Evolutionary conservation across 2,329 filamentous ascomycete species (phyloP).

Genomic region (Arthrinium puccinioides): DNA sequence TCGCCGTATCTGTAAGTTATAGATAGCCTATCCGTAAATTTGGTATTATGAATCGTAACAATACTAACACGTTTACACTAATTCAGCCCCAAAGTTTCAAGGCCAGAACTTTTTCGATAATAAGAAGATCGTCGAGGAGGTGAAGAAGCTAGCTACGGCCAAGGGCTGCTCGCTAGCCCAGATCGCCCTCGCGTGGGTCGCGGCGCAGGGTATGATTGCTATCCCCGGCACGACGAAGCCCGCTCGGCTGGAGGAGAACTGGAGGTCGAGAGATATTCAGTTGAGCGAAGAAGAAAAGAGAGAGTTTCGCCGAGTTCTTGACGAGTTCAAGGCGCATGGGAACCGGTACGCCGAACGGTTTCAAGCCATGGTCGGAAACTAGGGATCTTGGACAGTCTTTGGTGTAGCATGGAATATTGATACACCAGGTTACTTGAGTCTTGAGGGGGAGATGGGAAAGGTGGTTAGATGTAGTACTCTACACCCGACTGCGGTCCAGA

Average conservation of each 20-base stretch:
- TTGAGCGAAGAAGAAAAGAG: slow-evolving; percentile 24
- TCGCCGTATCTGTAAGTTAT: no score
- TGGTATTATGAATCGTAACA: no score
- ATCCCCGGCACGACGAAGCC: slow-evolving; percentile 5
- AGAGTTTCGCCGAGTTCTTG: slow-evolving; percentile 18
- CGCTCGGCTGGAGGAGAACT: slow-evolving; percentile 9
- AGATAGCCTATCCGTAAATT: no score
- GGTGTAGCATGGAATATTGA: no score
- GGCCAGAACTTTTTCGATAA: slow-evolving; percentile 39
- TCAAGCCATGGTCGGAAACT: no score
- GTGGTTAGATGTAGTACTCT: no score
- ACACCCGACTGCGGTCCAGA: no score
- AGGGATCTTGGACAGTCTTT: no score
- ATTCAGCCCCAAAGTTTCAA: slow-evolving; percentile 29
- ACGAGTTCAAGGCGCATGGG: background rate
- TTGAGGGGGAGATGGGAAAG: no score
- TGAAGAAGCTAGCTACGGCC: slow-evolving; percentile 28
- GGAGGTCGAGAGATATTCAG: slow-evolving; percentile 25
- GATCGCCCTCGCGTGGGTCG: slow-evolving; percentile 28
- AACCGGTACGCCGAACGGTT: no score
- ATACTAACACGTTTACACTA: no score
- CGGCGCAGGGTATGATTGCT: slow-evolving; percentile 10
- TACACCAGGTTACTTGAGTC: no score
- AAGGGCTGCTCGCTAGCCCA: slow-evolving; percentile 25
- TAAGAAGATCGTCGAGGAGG: slow-evolving; percentile 30